Percentiles rank a stretch among this genome's conserved stretches.
These are phyloP conservation scores for Biancaea sappan DNA, from an alignment of 306 rosid species.

Conservation along the genomic window DNA sequence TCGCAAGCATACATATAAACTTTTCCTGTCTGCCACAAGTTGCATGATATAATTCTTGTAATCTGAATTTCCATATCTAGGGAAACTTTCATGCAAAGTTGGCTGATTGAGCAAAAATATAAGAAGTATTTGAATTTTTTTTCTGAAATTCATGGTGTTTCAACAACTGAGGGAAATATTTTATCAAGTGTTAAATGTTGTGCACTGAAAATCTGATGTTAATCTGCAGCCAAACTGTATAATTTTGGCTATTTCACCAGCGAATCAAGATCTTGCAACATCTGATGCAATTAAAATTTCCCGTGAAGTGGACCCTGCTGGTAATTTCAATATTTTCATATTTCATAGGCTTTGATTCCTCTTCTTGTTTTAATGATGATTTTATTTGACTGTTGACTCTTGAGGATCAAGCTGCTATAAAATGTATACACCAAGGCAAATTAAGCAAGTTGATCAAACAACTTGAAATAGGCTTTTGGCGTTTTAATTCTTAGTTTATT, in stretches of 20 bases:
- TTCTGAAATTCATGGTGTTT: neutral
- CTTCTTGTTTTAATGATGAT: constrained; percentile 13
- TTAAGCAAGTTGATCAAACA: constrained; percentile 1
- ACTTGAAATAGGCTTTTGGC: neutral
- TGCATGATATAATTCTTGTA: neutral
- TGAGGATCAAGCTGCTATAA: neutral
- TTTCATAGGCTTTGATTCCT: neutral
- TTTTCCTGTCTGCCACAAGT: neutral
- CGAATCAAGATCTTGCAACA: constrained; percentile 98
- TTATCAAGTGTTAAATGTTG: constrained; percentile 5
- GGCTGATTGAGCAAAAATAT: neutral
- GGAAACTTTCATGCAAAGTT: neutral
- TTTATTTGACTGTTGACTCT: constrained; percentile 20
- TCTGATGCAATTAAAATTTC: constrained; percentile 97
- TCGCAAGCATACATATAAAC: neutral
- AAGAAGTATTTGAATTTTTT: constrained; percentile 10
- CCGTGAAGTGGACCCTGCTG: constrained; percentile 96
- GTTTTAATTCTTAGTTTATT: constrained; percentile 29
- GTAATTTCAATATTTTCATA: constrained; percentile 42
- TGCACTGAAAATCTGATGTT: constrained; percentile 32
- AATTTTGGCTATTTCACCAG: constrained; percentile 93
- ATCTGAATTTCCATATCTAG: neutral
- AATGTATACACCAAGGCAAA: neutral
- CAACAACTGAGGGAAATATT: neutral
- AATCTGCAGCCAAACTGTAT: constrained; percentile 87